phyloP scores from a whole-genome alignment of 495 filamentous ascomycete species.

The Trichoderma asperelloides region DNA sequence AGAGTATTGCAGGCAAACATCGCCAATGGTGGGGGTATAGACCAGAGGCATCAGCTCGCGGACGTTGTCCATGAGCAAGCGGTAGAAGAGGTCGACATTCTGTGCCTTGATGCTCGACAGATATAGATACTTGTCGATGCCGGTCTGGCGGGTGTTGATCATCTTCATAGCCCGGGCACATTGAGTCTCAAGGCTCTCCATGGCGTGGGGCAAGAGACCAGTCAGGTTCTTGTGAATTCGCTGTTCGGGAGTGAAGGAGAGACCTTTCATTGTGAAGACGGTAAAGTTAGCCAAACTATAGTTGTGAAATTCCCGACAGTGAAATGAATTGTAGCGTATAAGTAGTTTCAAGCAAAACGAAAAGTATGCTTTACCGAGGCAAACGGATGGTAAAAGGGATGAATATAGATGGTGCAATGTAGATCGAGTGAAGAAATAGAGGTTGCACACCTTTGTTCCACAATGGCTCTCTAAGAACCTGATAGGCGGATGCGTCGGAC shows the following conservation, averaged over 20 bases:
- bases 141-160: slow-evolving; percentile 66
- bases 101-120: slow-evolving; percentile 78
- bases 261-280: slow-evolving; percentile 25
- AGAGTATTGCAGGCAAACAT: slow-evolving; percentile 92
- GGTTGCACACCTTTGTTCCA: slow-evolving; percentile 48
- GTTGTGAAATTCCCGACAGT: not conserved
- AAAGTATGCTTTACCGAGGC: not conserved
- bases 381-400: slow-evolving; percentile 13
- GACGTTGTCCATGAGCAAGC: slow-evolving; percentile 82
- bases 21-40: slow-evolving; percentile 95
- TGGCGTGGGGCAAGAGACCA: slow-evolving; percentile 47
- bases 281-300: slow-evolving; percentile 4
- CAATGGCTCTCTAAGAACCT: slow-evolving; percentile 45
- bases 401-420: not conserved
- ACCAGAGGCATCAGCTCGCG: slow-evolving; percentile 89
- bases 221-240: slow-evolving; percentile 48
- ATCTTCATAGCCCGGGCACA: slow-evolving; percentile 48
- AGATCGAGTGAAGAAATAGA: not conserved
- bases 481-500: slow-evolving; percentile 42
- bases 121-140: slow-evolving; percentile 93
- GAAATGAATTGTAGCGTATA: slow-evolving; percentile 5
- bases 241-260: slow-evolving; percentile 48
- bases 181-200: slow-evolving; percentile 45
- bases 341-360: not conserved
- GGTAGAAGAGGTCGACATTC: slow-evolving; percentile 91